phyloP scores from a whole-genome alignment of 495 filamentous ascomycete genomes.

The Talaromyces liani region DNA sequence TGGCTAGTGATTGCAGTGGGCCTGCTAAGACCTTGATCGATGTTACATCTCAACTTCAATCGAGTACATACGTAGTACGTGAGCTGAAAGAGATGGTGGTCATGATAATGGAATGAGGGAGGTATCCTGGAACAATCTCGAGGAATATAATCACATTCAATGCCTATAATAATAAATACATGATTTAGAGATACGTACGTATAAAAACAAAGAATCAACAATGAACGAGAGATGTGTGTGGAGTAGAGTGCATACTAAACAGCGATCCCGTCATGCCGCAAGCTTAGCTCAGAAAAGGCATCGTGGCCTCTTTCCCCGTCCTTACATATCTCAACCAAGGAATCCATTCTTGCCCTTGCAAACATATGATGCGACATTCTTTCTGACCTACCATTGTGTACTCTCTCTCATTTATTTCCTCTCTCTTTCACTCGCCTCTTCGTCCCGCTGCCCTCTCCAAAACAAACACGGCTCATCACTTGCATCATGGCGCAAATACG shows the following conservation, averaged over 20 bases:
- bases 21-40: neutral
- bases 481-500: slow-evolving; percentile 84
- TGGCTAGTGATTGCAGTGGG: neutral
- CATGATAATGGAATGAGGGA: neutral
- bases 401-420: neutral
- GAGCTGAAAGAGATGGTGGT: neutral
- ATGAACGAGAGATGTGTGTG: neutral
- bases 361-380: neutral
- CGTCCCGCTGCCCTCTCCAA: too few relatives aligned
- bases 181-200: neutral
- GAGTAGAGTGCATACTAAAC: neutral
- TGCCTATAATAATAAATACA: neutral
- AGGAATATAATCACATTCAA: neutral
- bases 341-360: neutral
- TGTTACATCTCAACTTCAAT: neutral
- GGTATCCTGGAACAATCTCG: neutral
- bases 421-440: neutral
- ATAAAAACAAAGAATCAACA: neutral
- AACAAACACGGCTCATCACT: neutral
- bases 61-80: neutral
- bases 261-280: neutral
- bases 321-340: neutral
- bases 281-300: slow-evolving; percentile 4
- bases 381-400: neutral
- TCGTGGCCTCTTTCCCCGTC: slow-evolving; percentile 9